phyloP scores from a whole-genome alignment of 1,139 yeast species.

The Saccharomyces hybrid region DNA sequence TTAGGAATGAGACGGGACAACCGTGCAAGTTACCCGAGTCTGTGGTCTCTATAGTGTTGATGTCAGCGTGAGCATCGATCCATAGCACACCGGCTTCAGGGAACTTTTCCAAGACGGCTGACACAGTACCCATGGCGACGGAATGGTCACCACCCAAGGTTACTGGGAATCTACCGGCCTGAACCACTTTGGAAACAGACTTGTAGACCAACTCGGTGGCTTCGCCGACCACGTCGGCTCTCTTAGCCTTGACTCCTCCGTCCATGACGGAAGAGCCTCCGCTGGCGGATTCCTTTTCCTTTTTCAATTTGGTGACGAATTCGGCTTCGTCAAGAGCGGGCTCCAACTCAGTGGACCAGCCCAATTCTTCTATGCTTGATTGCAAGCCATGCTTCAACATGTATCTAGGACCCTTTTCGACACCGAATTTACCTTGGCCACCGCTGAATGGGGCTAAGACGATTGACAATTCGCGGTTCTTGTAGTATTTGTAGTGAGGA shows the following conservation, averaged over 20 bases:
- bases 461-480: slow-evolving; percentile 50
- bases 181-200: slow-evolving; percentile 45
- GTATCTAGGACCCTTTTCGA: slow-evolving; percentile 86
- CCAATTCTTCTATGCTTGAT: slow-evolving; percentile 53
- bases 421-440: slow-evolving; percentile 94
- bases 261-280: slow-evolving; percentile 29
- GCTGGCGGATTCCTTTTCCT: slow-evolving; percentile 16
- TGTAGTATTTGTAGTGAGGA: slow-evolving; percentile 44
- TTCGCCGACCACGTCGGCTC: slow-evolving; percentile 69
- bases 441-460: slow-evolving; percentile 88
- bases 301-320: slow-evolving; percentile 33
- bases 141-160: slow-evolving; percentile 97
- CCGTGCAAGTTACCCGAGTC: slow-evolving; percentile 93
- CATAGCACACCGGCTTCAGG: slow-evolving; percentile 89
- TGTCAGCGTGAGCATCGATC: slow-evolving; percentile 98
- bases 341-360: slow-evolving; percentile 60
- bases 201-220: slow-evolving; percentile 60
- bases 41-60: slow-evolving; percentile 83
- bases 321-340: slow-evolving; percentile 51
- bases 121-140: slow-evolving; percentile 86
- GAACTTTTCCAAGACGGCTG: slow-evolving; percentile 69
- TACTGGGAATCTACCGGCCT: slow-evolving; percentile 55
- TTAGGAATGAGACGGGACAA: slow-evolving; percentile 85
- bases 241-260: slow-evolving; percentile 47
- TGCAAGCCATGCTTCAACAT: slow-evolving; percentile 66